A percentile compares a stretch with the other conserved stretches of the same genome.
Conservation (phyloP, 1,284 basidiomycete genomes). For the Microbotryomycetes sp. region DNA sequence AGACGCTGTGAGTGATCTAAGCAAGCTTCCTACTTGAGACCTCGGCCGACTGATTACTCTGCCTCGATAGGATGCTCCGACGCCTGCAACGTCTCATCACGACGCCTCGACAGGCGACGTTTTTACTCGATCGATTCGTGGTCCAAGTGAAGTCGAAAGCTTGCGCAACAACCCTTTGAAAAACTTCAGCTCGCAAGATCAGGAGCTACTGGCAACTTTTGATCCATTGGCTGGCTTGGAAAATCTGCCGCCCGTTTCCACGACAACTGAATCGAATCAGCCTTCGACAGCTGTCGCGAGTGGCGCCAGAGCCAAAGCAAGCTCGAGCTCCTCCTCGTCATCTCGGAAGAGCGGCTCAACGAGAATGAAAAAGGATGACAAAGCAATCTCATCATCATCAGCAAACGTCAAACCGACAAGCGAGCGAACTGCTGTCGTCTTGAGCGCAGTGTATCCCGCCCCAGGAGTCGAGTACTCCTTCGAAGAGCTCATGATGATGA, state of each 20-base stretch:
- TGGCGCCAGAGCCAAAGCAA: conserved; percentile 6
- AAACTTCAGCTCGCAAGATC: conserved; percentile 44
- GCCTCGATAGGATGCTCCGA: conserved; percentile 16
- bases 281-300: no score
- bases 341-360: conserved; percentile 1
- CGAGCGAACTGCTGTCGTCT: conserved; percentile 27
- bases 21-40: not conserved
- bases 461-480: conserved; percentile 27
- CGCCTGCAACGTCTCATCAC: conserved; percentile 35
- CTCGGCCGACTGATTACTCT: not conserved
- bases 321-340: not conserved
- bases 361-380: not conserved
- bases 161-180: conserved; percentile 56
- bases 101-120: conserved; percentile 40
- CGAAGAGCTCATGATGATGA: conserved; percentile 28
- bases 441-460: conserved; percentile 26
- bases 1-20: conserved; percentile 46
- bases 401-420: not conserved
- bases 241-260: conserved; percentile 32
- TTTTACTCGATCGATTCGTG: conserved; percentile 39
- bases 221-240: conserved; percentile 34
- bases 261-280: not conserved
- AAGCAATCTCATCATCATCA: not conserved
- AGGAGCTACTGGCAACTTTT: conserved; percentile 37
- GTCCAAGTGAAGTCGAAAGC: conserved; percentile 45